phyloP scores from a whole-genome alignment of 2,329 filamentous ascomycete species.

The Penicillium sclerotigenum region DNA sequence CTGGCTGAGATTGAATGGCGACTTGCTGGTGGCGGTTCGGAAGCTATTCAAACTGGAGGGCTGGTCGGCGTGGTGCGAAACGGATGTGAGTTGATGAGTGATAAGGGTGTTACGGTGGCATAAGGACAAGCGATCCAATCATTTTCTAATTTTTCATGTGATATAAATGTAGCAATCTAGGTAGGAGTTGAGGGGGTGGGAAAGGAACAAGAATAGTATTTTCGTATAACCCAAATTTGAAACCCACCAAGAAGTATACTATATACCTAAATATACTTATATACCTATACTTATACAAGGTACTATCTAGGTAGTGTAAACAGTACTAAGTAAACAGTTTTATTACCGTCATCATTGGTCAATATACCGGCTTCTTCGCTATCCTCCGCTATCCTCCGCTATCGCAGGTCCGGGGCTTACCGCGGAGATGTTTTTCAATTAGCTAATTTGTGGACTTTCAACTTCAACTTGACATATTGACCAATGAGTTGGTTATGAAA shows the following conservation, averaged over 20 bases:
- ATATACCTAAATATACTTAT: no score
- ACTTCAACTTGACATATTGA: not conserved
- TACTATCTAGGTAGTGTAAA: no score
- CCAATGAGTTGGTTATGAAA: not conserved
- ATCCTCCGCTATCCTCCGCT: not conserved
- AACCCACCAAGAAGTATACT: no score
- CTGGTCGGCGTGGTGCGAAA: slow-evolving; percentile 83
- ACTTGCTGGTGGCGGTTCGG: slow-evolving; percentile 80
- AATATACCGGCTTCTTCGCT: no score
- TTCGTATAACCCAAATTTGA: no score
- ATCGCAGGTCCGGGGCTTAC: not conserved
- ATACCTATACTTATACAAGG: no score
- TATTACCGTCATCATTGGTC: no score
- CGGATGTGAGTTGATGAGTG: slow-evolving; percentile 72
- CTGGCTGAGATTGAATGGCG: slow-evolving; percentile 91
- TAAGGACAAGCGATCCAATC: slow-evolving; percentile 3
- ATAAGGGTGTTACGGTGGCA: slow-evolving; percentile 29
- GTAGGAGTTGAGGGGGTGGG: not conserved
- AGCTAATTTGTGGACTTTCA: slow-evolving; percentile 13
- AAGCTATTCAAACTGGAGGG: slow-evolving; percentile 86
- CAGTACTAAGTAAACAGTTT: no score
- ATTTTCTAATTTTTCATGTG: not conserved
- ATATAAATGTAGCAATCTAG: slow-evolving; percentile 1
- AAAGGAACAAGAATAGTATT: not conserved
- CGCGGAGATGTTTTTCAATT: slow-evolving; percentile 14